Conservation (phyloP, 306 rosid species). For the Amphicarpaea edgeworthii region DNA sequence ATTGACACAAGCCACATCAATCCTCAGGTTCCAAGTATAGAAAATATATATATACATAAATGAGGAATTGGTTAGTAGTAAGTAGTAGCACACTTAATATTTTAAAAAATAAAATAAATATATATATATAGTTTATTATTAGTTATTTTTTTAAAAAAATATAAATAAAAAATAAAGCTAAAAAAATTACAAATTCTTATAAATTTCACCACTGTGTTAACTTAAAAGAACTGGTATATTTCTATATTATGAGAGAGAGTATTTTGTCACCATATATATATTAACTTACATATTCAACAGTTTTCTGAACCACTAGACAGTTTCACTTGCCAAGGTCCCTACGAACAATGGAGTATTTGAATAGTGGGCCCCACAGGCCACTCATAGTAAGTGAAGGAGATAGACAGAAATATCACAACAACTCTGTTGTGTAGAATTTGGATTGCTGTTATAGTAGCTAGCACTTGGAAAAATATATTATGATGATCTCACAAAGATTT, state of each 20-base stretch:
- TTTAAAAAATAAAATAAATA: too few relatives aligned
- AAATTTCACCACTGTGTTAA: too few relatives aligned
- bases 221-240: neutral
- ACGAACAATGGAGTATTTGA: conserved; percentile 42
- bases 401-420: conserved; percentile 58
- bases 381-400: conserved; percentile 48
- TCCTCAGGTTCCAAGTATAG: conserved; percentile 43
- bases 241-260: conserved; percentile 5
- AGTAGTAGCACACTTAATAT: too few relatives aligned
- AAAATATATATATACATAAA: too few relatives aligned
- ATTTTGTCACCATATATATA: conserved; percentile 34
- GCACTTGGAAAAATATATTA: conserved; percentile 36
- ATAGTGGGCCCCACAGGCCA: conserved; percentile 52
- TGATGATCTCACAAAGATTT: conserved; percentile 61
- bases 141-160: too few relatives aligned
- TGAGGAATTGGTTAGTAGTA: too few relatives aligned
- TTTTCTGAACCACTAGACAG: conserved; percentile 46
- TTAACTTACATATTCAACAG: conserved; percentile 29
- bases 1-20: conserved; percentile 43
- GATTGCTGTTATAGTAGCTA: conserved; percentile 46
- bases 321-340: conserved; percentile 51
- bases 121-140: too few relatives aligned
- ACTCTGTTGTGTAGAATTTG: conserved; percentile 45
- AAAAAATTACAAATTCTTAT: too few relatives aligned
- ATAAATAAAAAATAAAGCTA: too few relatives aligned